Percentiles rank a stretch among this genome's conserved stretches.
Evolutionary conservation across 495 filamentous ascomycete genomes (phyloP).

Genomic region (Neurospora sublineolata): DNA sequence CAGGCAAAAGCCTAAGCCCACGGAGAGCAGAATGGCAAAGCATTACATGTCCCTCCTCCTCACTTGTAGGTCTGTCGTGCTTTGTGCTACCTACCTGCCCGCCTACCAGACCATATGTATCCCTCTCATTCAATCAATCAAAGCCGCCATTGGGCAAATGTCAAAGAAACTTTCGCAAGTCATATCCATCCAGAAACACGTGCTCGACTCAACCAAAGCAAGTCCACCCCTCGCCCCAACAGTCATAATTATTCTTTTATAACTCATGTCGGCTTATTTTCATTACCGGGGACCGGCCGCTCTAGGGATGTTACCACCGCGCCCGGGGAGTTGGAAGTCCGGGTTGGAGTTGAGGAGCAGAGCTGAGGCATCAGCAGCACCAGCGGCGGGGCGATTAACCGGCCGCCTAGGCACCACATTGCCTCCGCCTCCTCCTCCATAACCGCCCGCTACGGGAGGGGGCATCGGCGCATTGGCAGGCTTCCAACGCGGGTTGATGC

Average conservation of each 20-base stretch:
- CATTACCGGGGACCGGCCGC: conserved; percentile 5
- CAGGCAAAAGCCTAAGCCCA: background rate
- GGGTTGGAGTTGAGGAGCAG: conserved; percentile 58
- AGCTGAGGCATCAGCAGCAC: conserved; percentile 21
- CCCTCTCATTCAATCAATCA: background rate
- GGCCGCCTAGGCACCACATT: conserved; percentile 22
- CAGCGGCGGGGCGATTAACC: conserved; percentile 30
- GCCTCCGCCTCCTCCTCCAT: background rate
- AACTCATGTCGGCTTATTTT: background rate
- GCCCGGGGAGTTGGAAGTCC: conserved; percentile 53
- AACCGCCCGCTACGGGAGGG: conserved; percentile 20
- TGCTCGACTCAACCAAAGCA: background rate
- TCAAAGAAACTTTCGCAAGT: background rate
- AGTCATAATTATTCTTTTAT: background rate
- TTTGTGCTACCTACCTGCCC: background rate
- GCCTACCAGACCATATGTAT: background rate
- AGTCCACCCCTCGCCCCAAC: background rate
- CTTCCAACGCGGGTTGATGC: conserved; percentile 80
- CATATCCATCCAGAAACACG: background rate
- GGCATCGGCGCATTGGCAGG: conserved; percentile 23
- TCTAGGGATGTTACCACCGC: conserved; percentile 12
- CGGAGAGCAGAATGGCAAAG: background rate
- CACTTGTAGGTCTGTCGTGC: background rate
- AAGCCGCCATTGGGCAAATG: background rate
- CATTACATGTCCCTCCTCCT: background rate